Evolutionary conservation across 192 early-diverging fungal genomes (phyloP), one percentile per base, ranked within the genome.

Genomic region (Linnemannia zychae): DNA sequence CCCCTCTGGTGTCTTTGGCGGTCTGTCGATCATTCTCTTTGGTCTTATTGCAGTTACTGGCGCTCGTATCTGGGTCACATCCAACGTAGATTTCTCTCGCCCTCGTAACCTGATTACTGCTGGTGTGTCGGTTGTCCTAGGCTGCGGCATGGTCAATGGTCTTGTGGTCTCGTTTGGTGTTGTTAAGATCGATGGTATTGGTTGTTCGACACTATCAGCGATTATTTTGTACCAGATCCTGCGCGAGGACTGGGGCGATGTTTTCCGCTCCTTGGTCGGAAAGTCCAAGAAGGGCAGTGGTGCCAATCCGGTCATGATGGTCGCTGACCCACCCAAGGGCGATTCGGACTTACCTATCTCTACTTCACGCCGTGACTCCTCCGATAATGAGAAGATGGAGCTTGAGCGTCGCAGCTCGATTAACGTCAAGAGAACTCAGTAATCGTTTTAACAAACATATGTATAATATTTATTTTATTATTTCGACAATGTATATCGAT

Each of bases 1-100:
- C 36, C 91, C 91, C 13, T 67, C 74, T 3, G 91, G 91, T 66
- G 90, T 92, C 16, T 88, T 92, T 82, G 91, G 91, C 48, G 91
- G 91, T 28, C 63, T 92, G 33, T 82, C 80, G 4, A 90, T 92
- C 44, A 79, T 92, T 57, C 74, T 92, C 34, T 92, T 91, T 74
- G 90, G 91, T 17, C 66, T 91, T 50, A 91, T 92, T 71, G 81
- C 90, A 31, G 86, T 90, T 28, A 84, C 90, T 52, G 91, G 91
- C 9, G 91, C 91, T 40, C 73, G 91, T 48, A 92, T 92, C 65
- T 92, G 91, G 91, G 87, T 89, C 34, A 83, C 90, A 46, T 86
- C 88, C 57, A 66, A 87, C n/a, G 91, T 92, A 12, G 91, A 92
- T 73, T 91, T 92, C 63, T 80, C 75, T 20, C 86, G 91, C 36